Evolutionary conservation across 257 asterid genomes (phyloP), one percentile per base, ranked within the genome.

Genomic region (Solanum medicagineum): DNA sequence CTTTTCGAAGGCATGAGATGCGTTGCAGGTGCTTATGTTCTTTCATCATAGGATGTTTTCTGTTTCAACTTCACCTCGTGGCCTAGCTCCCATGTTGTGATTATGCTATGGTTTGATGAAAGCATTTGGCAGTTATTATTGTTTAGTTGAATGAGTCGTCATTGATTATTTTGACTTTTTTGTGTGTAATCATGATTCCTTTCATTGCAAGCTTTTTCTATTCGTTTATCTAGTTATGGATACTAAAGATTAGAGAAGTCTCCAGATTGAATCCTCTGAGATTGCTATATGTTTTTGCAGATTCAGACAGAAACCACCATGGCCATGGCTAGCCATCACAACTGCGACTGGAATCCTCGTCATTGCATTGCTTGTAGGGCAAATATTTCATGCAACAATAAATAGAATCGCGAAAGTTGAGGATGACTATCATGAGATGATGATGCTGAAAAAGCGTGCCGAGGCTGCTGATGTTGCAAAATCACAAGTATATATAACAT

Each of bases 401-500:
- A 93, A 92, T 84, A 93, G 98, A 55, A 94, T 97, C 42, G 95
- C 94, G 9, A 95, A 91, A 91, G 98, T 95, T 57, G 97, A 95
- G 91, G 98, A 95, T 73, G 99, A 95, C 86, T 95, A 59, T 89
- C 92, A 93, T 62, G 32, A 91, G 80, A 92, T 93, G 98, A 91
- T 84, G 92, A 91, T 86, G 90, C 99, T 97, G 70, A 92, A 94
- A 92, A 91, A 88, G 88, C 97, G 92, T 24, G 99, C 99, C 0
- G 98, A 90, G 93, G 98, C 90, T 13, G 99, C 99, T 86, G 98
- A 97, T 83, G 87, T 87, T 60, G 99, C 99, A 63, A 97, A 97
- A 90, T 94, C 99, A 42, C 98, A 91, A 95, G 99, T 94, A 55
- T 79, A 51, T 69, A 53, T 17, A 81, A 19, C 83, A 36, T 36